Conservation (phyloP, 2,329 filamentous ascomycete species). For the Curvularia spicifera region DNA sequence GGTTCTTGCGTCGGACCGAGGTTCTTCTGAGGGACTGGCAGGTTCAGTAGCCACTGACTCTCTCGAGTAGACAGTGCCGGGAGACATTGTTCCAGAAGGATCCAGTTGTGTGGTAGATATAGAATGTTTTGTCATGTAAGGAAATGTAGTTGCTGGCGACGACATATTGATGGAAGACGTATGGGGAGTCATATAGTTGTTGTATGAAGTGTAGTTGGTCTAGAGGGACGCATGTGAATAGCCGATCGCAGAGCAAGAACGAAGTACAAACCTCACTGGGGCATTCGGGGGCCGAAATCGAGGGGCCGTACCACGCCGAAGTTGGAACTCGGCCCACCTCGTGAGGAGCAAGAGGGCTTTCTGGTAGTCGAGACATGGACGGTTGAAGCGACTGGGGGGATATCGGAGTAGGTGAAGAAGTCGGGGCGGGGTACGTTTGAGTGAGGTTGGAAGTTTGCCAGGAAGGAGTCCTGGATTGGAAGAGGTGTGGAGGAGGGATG, state of each 20-base stretch:
- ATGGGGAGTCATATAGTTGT: constrained; percentile 43
- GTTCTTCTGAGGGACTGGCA: constrained; percentile 31
- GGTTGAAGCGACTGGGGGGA: constrained; percentile 41
- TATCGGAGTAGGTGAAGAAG: constrained; percentile 41
- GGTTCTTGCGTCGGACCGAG: constrained; percentile 21
- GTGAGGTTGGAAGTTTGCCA: constrained; percentile 39
- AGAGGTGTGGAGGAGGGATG: constrained; percentile 45
- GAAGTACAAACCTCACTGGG: constrained; percentile 38
- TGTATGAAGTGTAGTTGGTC: constrained; percentile 39
- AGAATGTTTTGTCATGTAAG: constrained; percentile 33
- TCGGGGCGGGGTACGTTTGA: constrained; percentile 34
- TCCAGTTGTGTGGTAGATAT: constrained; percentile 28
- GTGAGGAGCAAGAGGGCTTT: constrained; percentile 37
- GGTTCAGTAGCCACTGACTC: constrained; percentile 32
- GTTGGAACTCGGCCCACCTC: constrained; percentile 31
- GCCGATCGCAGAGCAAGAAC: constrained; percentile 12
- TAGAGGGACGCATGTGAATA: constrained; percentile 20
- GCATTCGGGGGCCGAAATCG: constrained; percentile 38
- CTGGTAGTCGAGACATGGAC: constrained; percentile 40
- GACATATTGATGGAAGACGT: constrained; percentile 37
- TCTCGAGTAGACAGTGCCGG: constrained; percentile 39
- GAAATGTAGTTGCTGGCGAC: constrained; percentile 29
- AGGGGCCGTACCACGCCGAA: constrained; percentile 42
- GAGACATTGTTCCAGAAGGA: constrained; percentile 38
- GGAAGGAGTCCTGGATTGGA: constrained; percentile 33